Conservation (phyloP, 768 basidiomycete genomes). For the Lactarius evosmus region DNA sequence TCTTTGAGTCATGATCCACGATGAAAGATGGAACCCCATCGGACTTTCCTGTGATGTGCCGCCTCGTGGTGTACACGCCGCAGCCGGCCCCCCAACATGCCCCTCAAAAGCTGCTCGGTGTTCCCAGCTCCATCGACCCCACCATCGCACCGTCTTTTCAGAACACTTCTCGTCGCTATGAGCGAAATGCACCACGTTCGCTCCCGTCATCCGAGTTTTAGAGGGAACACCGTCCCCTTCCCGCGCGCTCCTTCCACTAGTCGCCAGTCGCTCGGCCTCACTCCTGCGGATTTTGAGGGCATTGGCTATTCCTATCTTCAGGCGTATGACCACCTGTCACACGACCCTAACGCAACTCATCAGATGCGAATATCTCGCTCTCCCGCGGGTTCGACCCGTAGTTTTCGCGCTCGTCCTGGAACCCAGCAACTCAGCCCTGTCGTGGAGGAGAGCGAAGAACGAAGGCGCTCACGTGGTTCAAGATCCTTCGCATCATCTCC, state of each 20-base stretch:
- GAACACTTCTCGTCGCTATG: slow-evolving; percentile 21
- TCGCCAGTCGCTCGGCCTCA: slow-evolving; percentile 25
- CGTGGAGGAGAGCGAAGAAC: slow-evolving; percentile 26
- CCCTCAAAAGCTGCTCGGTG: slow-evolving; percentile 25
- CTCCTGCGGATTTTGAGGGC: slow-evolving; percentile 16
- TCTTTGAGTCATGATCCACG: slow-evolving; percentile 15
- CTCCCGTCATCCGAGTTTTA: slow-evolving; percentile 8
- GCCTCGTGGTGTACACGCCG: slow-evolving; percentile 28
- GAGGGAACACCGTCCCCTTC: slow-evolving; percentile 25
- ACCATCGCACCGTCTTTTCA: slow-evolving; percentile 18
- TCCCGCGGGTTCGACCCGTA: slow-evolving; percentile 25
- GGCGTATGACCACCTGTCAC: slow-evolving; percentile 20
- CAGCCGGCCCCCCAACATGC: slow-evolving; percentile 21
- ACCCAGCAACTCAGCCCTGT: slow-evolving; percentile 28
- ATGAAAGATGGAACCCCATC: slow-evolving; percentile 11
- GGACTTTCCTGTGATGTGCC: slow-evolving; percentile 7
- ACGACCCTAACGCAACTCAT: slow-evolving; percentile 16
- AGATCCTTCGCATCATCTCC: slow-evolving; percentile 12
- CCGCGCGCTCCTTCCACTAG: slow-evolving; percentile 23
- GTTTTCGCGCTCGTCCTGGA: slow-evolving; percentile 20
- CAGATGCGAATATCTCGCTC: slow-evolving; percentile 23
- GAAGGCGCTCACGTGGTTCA: slow-evolving; percentile 24
- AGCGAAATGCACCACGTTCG: slow-evolving; percentile 16
- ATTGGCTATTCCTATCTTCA: slow-evolving; percentile 27
- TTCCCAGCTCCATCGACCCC: slow-evolving; percentile 20